A percentile compares a stretch with the other conserved stretches of the same genome.
phyloP scores from a whole-genome alignment of 2,329 filamentous ascomycete species.

The Colletotrichum gloeosporioides region DNA sequence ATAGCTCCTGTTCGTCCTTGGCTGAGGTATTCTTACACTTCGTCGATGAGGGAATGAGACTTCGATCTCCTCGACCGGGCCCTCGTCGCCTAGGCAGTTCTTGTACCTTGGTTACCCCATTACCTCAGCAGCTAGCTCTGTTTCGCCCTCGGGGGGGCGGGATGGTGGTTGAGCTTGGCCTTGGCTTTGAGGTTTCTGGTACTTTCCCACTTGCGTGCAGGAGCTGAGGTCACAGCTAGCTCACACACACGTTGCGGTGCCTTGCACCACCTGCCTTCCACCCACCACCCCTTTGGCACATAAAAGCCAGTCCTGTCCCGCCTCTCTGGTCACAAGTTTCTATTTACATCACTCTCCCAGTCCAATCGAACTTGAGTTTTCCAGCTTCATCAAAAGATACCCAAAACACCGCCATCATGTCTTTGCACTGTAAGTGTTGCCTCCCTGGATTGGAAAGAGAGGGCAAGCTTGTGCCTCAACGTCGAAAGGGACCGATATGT shows the following conservation, averaged over 20 bases:
- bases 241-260: not conserved
- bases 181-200: not conserved
- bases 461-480: not conserved
- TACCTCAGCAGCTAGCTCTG: constrained; percentile 2
- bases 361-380: constrained; percentile 12
- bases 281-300: not conserved
- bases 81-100: not conserved
- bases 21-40: not conserved
- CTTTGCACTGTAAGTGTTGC: constrained; percentile 60
- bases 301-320: constrained; percentile 20
- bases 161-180: not conserved
- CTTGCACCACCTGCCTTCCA: not conserved
- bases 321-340: not conserved
- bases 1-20: not conserved
- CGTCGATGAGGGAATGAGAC: constrained; percentile 20
- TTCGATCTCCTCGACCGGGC: constrained; percentile 9
- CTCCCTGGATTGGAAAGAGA: not conserved
- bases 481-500: not conserved
- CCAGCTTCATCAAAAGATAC: constrained; percentile 9
- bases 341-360: not conserved
- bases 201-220: not conserved
- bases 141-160: constrained; percentile 1
- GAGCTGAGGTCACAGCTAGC: constrained; percentile 20
- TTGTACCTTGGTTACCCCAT: not conserved
- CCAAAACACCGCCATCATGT: constrained; percentile 48